Evolutionary conservation across 108 stramenopile genomes (phyloP).

Genomic region (Pseudonitzschia delicatissima): DNA sequence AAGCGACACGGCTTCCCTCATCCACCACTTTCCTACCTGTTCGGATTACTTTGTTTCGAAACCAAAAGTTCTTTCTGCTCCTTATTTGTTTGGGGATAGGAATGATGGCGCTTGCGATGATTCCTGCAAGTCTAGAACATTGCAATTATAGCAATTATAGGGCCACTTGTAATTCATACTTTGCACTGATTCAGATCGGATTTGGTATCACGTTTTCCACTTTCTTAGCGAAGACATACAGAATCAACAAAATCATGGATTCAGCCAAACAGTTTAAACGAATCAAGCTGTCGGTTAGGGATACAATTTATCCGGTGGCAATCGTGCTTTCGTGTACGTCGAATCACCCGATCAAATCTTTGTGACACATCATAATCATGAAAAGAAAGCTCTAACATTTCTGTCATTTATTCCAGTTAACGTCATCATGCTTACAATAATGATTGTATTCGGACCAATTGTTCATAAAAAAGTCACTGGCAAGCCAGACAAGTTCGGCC

Average conservation of each 20-base stretch:
- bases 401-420: conserved; percentile 23
- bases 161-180: neutral
- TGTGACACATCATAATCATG: neutral
- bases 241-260: conserved; percentile 30
- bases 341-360: neutral
- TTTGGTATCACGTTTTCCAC: conserved; percentile 18
- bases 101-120: conserved; percentile 19
- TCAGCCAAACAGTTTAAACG: conserved; percentile 26
- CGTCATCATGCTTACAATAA: conserved; percentile 34
- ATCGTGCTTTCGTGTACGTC: neutral
- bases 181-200: conserved; percentile 12
- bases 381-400: neutral
- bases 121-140: conserved; percentile 11
- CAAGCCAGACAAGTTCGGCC: conserved; percentile 21
- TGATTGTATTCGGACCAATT: conserved; percentile 31
- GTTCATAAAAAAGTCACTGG: neutral
- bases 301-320: conserved; percentile 49
- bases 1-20: neutral
- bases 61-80: neutral
- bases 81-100: neutral
- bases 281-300: conserved; percentile 40
- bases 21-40: neutral
- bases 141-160: neutral
- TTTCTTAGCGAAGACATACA: conserved; percentile 28
- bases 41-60: neutral